Evolutionary conservation across 768 basidiomycete genomes (phyloP).

Genomic region (Leccinum fibrillosum): DNA sequence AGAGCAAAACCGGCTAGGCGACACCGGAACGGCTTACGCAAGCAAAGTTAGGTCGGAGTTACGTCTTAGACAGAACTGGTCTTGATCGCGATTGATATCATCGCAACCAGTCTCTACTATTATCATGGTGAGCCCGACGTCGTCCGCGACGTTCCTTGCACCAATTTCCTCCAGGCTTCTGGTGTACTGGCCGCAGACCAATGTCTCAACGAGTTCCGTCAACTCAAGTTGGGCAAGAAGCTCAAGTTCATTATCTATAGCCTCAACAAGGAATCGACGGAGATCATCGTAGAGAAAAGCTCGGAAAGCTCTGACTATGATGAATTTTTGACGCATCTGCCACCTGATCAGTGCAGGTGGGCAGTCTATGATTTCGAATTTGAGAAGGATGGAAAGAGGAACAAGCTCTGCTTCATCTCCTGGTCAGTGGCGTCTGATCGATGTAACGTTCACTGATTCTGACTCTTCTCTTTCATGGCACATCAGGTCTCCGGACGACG

Average conservation of each 20-base stretch:
- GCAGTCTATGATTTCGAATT: conserved; percentile 91
- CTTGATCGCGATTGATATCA: conserved; percentile 23
- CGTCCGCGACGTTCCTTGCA: neutral
- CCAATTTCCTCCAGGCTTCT: conserved; percentile 20
- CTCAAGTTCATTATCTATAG: conserved; percentile 84
- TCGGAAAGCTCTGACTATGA: conserved; percentile 57
- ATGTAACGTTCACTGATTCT: neutral
- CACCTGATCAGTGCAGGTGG: conserved; percentile 73
- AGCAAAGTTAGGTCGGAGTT: conserved; percentile 28
- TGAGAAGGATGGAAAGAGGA: conserved; percentile 72
- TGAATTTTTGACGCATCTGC: conserved; percentile 68
- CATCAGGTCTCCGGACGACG: conserved; percentile 79
- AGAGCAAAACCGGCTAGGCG: neutral
- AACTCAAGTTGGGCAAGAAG: conserved; percentile 44
- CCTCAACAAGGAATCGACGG: conserved; percentile 52
- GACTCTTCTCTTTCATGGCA: neutral
- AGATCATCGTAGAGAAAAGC: conserved; percentile 75
- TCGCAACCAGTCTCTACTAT: conserved; percentile 22
- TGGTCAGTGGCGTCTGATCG: conserved; percentile 62
- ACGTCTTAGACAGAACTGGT: neutral
- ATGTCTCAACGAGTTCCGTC: conserved; percentile 37
- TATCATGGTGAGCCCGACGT: conserved; percentile 29
- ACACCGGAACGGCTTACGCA: conserved; percentile 15
- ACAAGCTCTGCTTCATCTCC: conserved; percentile 81
- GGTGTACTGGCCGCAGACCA: conserved; percentile 47